phyloP scores from a whole-genome alignment of 805 yeast genomes.

The Cyberlindnera euphorbiae region DNA sequence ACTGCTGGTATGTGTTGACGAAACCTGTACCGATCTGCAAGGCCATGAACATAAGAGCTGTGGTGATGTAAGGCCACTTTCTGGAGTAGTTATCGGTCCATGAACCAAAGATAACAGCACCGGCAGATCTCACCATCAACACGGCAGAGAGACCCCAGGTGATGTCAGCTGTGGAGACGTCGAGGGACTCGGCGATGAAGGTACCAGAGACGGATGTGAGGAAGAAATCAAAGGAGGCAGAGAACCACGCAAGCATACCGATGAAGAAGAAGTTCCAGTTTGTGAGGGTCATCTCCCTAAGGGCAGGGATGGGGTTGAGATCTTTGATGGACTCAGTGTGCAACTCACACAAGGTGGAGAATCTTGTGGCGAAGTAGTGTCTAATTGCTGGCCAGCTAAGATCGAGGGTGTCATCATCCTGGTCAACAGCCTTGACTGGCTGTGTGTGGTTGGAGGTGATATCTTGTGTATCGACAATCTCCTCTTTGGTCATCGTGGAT shows the following conservation, averaged over 20 bases:
- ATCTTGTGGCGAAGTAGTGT: constrained; percentile 20
- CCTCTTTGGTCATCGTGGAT: too few species aligned
- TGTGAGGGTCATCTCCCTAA: constrained; percentile 31
- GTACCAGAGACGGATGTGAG: constrained; percentile 52
- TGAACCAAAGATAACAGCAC: constrained; percentile 62
- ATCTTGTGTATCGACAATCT: too few species aligned
- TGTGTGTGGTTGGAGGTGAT: too few species aligned
- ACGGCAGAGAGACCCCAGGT: constrained; percentile 75
- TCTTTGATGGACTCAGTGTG: constrained; percentile 20
- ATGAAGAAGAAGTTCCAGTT: constrained; percentile 56
- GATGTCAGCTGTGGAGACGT: constrained; percentile 41
- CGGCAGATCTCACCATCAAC: constrained; percentile 65
- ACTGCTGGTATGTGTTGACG: constrained; percentile 49
- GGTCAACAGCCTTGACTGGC: constrained; percentile 4
- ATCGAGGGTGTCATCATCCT: constrained; percentile 11
- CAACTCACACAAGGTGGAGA: constrained; percentile 20
- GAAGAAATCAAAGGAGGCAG: constrained; percentile 72
- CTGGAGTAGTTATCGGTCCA: constrained; percentile 61
- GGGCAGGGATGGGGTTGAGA: constrained; percentile 41
- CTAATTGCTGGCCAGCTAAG: constrained; percentile 10
- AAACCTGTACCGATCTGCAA: constrained; percentile 67
- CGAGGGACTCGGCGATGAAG: constrained; percentile 46
- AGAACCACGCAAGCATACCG: constrained; percentile 63
- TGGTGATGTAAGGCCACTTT: constrained; percentile 59
- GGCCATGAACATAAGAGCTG: constrained; percentile 45